Evolutionary conservation across 2,329 filamentous ascomycete genomes (phyloP), one percentile per base, ranked within the genome.

Genomic region (Sporothrix variecibatus): DNA sequence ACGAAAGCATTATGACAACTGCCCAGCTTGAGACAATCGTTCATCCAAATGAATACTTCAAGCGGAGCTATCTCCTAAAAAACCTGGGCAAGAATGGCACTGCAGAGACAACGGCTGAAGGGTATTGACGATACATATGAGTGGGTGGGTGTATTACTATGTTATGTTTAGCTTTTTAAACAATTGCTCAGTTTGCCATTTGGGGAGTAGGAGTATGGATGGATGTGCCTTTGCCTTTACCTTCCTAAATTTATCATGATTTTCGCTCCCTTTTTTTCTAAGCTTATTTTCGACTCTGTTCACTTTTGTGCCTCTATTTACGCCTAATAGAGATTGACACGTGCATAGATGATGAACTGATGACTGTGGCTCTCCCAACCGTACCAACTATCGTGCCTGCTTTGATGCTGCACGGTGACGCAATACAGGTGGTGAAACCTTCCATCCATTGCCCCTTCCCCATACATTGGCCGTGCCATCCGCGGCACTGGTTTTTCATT

Each of bases 1-100:
- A 95, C 58, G 91, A 94, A 69, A 87, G 89, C 6, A 86, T 91
- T 71, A 92, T 92, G 90, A 90, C 87, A 15, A 84, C 91, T 7
- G 90, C 90, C 20, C 93, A 97, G 81, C 86, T 97, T 58, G 95
- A 98, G 83, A 98, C 95, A 0, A 97, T 99, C 80, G 91, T 97
- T 28, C 96, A 99, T 83, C 96, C 96, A 12, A 99, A 99, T 81
- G 95, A 95, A 77, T 99, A 98, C 83, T 99, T 98, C 83, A 98
- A 97, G 87, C 88, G 95, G 73, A 97, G 94, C 81, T 98, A 94
- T 82, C 80, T 97, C 78, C 84, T 99, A 75, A 97, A 94, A 85
- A 93, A 96, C 81, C 82, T 97, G 34, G 91, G 83, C 70, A 90
- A 86, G 76, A 82, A 83, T 28, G 84, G 84, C 75, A 83, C 84